Evolutionary conservation across 495 filamentous ascomycete genomes (phyloP).

Genomic region (Penicillium flavigenum): DNA sequence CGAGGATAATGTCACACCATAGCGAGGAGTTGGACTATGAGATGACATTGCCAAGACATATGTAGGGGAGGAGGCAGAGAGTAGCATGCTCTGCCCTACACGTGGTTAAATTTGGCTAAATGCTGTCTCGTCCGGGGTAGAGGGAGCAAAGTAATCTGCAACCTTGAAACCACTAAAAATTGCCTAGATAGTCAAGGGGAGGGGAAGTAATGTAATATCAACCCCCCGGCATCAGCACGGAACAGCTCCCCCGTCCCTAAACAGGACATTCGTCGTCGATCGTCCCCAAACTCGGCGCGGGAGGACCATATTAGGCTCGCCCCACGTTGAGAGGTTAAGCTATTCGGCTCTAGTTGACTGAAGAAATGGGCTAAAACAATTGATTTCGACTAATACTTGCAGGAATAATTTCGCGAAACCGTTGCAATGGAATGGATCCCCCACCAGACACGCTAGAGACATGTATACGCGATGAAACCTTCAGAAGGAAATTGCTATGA

Average conservation of each 20-base stretch:
- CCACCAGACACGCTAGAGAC: too few relatives aligned
- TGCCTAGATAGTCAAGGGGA: conserved; percentile 11
- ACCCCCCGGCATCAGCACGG: conserved; percentile 15
- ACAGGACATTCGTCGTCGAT: conserved; percentile 17
- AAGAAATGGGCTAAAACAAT: neutral
- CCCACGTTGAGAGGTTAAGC: neutral
- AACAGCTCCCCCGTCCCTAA: conserved; percentile 19
- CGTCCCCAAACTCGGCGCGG: conserved; percentile 12
- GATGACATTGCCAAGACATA: conserved; percentile 2
- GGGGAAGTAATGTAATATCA: neutral
- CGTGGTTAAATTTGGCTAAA: neutral
- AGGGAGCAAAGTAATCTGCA: neutral
- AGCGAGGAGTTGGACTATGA: neutral
- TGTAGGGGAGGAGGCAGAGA: neutral
- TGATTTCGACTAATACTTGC: neutral
- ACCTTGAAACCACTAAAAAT: neutral
- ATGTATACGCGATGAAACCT: too few relatives aligned
- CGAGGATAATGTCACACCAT: neutral
- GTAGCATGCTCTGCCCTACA: neutral
- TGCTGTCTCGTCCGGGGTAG: neutral
- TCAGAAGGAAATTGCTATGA: too few relatives aligned
- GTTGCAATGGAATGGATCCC: neutral
- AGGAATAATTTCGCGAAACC: neutral
- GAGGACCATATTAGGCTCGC: neutral
- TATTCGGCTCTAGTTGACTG: neutral